phyloP scores from a whole-genome alignment of 2,329 filamentous ascomycete species.

The Grosmannia huntii region DNA sequence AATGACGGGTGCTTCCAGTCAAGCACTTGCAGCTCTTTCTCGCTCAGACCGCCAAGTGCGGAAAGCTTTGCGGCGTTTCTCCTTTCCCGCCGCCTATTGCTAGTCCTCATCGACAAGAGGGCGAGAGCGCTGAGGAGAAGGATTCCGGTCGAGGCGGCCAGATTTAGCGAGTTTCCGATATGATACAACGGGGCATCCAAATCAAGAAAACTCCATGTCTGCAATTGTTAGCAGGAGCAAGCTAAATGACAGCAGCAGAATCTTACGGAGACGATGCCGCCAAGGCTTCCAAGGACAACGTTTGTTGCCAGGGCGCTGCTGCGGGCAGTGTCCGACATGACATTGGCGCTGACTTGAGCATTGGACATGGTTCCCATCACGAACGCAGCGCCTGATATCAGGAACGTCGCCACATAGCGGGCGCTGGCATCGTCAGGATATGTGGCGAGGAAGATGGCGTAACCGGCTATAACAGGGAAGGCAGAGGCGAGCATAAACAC shows the following conservation, averaged over 20 bases:
- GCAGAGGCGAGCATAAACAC: neutral
- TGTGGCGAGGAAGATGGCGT: neutral
- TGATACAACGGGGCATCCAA: constrained; percentile 20
- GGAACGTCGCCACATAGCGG: constrained; percentile 25
- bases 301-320: constrained; percentile 49
- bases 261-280: constrained; percentile 22
- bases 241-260: neutral
- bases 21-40: constrained; percentile 40
- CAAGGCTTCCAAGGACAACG: constrained; percentile 47
- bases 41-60: constrained; percentile 34
- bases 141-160: constrained; percentile 5
- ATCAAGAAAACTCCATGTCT: constrained; percentile 20
- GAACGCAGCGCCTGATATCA: constrained; percentile 30
- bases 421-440: constrained; percentile 11
- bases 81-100: constrained; percentile 42
- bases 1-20: constrained; percentile 57
- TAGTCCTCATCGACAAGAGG: constrained; percentile 50
- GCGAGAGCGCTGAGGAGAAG: constrained; percentile 18
- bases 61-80: constrained; percentile 23
- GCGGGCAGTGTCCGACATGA: constrained; percentile 36
- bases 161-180: constrained; percentile 21
- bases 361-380: constrained; percentile 33
- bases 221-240: neutral
- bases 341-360: constrained; percentile 38
- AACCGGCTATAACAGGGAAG: neutral